Conservation (phyloP, 1,284 basidiomycete species). For the Naganishia albida region DNA sequence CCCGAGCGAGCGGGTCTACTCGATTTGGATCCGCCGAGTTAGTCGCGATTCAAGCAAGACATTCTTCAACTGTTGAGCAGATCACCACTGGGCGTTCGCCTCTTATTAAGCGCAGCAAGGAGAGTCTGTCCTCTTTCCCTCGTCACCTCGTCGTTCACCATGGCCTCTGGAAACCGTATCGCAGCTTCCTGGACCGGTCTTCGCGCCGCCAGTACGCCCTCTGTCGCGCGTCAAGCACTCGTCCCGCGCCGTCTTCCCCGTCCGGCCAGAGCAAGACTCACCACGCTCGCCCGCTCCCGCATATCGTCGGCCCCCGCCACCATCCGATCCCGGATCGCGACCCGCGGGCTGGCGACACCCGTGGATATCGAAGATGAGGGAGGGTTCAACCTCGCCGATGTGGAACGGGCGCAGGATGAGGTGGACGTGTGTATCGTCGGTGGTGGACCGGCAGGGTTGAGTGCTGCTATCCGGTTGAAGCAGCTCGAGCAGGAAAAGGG, state of each 20-base stretch:
- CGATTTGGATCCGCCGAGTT: conserved; percentile 13
- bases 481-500: conserved; percentile 82
- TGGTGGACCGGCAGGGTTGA: conserved; percentile 89
- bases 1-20: too few species aligned
- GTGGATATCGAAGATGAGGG: conserved; percentile 30
- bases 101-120: neutral
- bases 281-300: conserved; percentile 5
- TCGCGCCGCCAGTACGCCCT: neutral
- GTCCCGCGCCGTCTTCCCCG: conserved; percentile 7
- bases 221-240: neutral
- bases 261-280: conserved; percentile 13
- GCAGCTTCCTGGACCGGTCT: conserved; percentile 11
- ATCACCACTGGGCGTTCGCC: neutral
- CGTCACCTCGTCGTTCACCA: neutral
- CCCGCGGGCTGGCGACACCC: conserved; percentile 15
- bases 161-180: conserved; percentile 15
- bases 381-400: conserved; percentile 49
- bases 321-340: neutral
- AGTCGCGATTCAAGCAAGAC: conserved; percentile 24
- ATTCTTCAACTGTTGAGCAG: neutral
- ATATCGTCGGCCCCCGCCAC: neutral
- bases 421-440: conserved; percentile 98
- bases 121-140: neutral
- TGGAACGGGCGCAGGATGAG: conserved; percentile 79
- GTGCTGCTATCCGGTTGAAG: conserved; percentile 93